Evolutionary conservation across 495 filamentous ascomycete species (phyloP).

Genomic region (Tuber umbilicatum): DNA sequence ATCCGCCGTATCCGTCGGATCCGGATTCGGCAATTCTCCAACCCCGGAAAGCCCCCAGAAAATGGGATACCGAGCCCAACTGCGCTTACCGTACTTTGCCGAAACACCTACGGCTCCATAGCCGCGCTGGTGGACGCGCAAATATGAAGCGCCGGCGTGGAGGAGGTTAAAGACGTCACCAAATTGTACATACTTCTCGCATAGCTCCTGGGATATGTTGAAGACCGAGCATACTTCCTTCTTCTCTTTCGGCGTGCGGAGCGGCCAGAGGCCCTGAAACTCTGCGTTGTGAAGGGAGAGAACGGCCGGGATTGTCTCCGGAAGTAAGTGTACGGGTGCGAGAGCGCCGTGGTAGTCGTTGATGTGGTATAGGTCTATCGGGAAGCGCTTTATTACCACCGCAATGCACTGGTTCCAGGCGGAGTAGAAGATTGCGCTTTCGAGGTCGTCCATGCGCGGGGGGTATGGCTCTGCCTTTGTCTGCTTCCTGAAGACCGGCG

Average conservation of each 20-base stretch:
- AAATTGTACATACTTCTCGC: constrained; percentile 56
- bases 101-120: constrained; percentile 71
- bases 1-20: constrained; percentile 65
- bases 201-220: constrained; percentile 51
- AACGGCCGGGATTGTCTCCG: constrained; percentile 44
- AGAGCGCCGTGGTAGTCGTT: constrained; percentile 75
- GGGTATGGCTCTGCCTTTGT: constrained; percentile 62
- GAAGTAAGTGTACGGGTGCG: constrained; percentile 58
- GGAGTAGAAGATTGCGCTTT: constrained; percentile 65
- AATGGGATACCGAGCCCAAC: constrained; percentile 68
- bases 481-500: constrained; percentile 64
- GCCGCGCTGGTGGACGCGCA: constrained; percentile 60
- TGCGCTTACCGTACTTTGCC: constrained; percentile 67
- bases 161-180: constrained; percentile 66
- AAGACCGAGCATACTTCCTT: constrained; percentile 67
- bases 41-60: constrained; percentile 70
- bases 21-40: constrained; percentile 66
- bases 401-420: constrained; percentile 71
- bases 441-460: constrained; percentile 67
- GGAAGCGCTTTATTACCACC: constrained; percentile 54
- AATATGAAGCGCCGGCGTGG: constrained; percentile 55
- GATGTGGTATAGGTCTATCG: constrained; percentile 69
- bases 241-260: constrained; percentile 61
- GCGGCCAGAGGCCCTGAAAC: constrained; percentile 68
- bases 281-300: constrained; percentile 63